Conservation (phyloP, 768 basidiomycete species). For the Tephrocybe sp. region DNA sequence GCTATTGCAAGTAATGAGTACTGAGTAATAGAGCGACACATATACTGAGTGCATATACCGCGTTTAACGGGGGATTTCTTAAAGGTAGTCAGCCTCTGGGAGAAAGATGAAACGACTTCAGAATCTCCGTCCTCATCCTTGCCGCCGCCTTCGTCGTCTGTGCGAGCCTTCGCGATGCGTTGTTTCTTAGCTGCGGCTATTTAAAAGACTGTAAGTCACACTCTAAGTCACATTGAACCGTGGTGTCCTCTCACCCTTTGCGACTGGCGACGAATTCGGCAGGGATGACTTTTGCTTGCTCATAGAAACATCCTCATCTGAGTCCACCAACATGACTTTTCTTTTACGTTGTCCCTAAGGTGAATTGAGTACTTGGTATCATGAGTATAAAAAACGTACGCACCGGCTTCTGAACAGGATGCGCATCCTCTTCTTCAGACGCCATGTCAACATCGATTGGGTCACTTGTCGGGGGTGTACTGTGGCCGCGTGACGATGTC, state of each 20-base stretch:
- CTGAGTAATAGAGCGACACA: not conserved
- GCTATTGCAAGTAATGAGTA: conserved; percentile 26
- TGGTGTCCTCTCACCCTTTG: conserved; percentile 25
- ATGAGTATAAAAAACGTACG: not conserved
- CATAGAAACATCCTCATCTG: conserved; percentile 50
- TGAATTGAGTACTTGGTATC: not conserved
- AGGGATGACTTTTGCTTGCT: conserved; percentile 22
- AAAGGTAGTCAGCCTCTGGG: conserved; percentile 59
- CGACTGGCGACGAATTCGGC: conserved; percentile 38
- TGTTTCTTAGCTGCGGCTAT: conserved; percentile 55
- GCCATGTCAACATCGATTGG: conserved; percentile 73
- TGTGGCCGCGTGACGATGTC: conserved; percentile 48
- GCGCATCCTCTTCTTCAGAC: conserved; percentile 43
- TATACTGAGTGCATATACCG: conserved; percentile 33
- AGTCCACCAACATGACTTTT: conserved; percentile 66
- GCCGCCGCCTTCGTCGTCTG: conserved; percentile 53
- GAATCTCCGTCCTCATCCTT: conserved; percentile 33
- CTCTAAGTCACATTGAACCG: not conserved
- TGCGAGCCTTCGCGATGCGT: conserved; percentile 46
- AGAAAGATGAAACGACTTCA: conserved; percentile 44
- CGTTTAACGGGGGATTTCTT: conserved; percentile 60
- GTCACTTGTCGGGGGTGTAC: conserved; percentile 78
- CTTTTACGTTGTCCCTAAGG: conserved; percentile 53
- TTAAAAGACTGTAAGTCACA: conserved; percentile 2
- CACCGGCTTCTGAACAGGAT: conserved; percentile 20